Evolutionary conservation across 1,284 basidiomycete species (phyloP).

Genomic region (Mycosarcoma maydis): DNA sequence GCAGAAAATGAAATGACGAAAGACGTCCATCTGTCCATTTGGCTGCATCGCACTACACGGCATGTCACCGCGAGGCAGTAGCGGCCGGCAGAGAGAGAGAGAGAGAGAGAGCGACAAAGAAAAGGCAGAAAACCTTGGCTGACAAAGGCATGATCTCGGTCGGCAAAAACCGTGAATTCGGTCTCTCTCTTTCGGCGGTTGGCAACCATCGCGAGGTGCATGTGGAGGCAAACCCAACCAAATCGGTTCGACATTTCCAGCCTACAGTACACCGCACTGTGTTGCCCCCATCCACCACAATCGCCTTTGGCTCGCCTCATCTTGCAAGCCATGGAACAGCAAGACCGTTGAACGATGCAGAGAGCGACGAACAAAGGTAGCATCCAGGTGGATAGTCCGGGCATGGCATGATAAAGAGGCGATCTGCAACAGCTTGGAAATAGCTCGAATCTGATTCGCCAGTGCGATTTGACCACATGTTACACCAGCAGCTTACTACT

Average conservation of each 20-base stretch:
- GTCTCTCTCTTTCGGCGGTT: neutral
- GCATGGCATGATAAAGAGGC: too few relatives aligned
- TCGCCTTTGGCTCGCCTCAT: too few relatives aligned
- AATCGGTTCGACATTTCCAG: too few relatives aligned
- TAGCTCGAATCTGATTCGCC: slow-evolving; percentile 42
- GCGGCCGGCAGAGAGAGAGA: too few relatives aligned
- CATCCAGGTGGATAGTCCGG: neutral
- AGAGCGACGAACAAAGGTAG: neutral
- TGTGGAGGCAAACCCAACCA: slow-evolving; percentile 1
- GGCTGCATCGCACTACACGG: too few relatives aligned
- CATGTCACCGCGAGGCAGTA: too few relatives aligned
- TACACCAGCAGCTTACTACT: too few relatives aligned
- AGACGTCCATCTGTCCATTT: too few relatives aligned
- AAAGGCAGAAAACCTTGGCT: slow-evolving; percentile 4
- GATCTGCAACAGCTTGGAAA: slow-evolving; percentile 25
- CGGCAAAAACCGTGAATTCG: neutral
- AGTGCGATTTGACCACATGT: too few relatives aligned
- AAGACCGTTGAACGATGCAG: neutral
- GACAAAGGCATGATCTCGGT: slow-evolving; percentile 16
- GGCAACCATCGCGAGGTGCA: slow-evolving; percentile 9
- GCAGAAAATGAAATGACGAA: neutral
- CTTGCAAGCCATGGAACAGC: too few relatives aligned
- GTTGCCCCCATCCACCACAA: too few relatives aligned
- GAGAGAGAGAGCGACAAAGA: neutral
- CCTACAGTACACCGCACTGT: too few relatives aligned